Conservation (phyloP, 2,329 filamentous ascomycete genomes). For the Sporothrix pallida region DNA sequence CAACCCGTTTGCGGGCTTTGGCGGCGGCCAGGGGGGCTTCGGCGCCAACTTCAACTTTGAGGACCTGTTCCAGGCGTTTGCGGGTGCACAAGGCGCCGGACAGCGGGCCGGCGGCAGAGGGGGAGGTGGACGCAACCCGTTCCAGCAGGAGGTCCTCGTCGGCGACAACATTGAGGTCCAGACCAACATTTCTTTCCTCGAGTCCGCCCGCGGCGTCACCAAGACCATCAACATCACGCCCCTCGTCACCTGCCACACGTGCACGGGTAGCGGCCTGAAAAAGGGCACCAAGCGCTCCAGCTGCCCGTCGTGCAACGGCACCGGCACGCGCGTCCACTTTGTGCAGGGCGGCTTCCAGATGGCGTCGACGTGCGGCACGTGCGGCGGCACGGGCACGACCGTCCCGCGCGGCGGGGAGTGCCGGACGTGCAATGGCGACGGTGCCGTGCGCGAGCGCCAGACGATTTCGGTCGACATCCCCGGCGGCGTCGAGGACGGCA, state of each 20-base stretch:
- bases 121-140: constrained; percentile 63
- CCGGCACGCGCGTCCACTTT: constrained; percentile 84
- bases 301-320: constrained; percentile 83
- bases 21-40: constrained; percentile 64
- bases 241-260: constrained; percentile 79
- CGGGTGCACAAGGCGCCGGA: constrained; percentile 60
- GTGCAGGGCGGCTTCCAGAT: constrained; percentile 96
- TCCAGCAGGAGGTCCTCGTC: constrained; percentile 80
- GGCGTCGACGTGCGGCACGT: constrained; percentile 83
- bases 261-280: constrained; percentile 83
- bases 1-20: constrained; percentile 66
- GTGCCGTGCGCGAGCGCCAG: constrained; percentile 81
- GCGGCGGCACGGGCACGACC: constrained; percentile 76
- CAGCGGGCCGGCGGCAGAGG: constrained; percentile 56
- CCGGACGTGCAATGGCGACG: constrained; percentile 77
- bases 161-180: constrained; percentile 97
- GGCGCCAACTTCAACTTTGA: constrained; percentile 91
- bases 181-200: constrained; percentile 91
- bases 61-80: constrained; percentile 89
- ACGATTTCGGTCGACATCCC: constrained; percentile 90
- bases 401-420: constrained; percentile 85
- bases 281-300: constrained; percentile 72
- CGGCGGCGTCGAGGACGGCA: constrained; percentile 93
- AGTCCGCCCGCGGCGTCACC: constrained; percentile 87
- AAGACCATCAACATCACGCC: constrained; percentile 91